Conservation (phyloP, 1,139 yeast species). For the Pichia sp. region DNA sequence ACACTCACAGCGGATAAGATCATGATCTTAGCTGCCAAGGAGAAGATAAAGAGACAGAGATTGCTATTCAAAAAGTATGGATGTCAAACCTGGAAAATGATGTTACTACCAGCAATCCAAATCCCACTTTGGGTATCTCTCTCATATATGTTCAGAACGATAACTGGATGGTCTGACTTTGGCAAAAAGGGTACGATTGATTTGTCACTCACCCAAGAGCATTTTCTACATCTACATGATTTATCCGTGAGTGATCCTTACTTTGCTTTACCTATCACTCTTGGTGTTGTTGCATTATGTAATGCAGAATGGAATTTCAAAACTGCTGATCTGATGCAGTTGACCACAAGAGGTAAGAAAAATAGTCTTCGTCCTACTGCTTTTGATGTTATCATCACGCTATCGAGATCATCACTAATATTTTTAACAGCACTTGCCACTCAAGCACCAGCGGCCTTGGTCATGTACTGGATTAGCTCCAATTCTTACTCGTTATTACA, state of each 20-base stretch:
- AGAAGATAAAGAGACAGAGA: constrained; percentile 68
- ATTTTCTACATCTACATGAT: constrained; percentile 50
- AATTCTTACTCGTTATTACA: constrained; percentile 70
- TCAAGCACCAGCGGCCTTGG: constrained; percentile 79
- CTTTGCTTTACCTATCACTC: constrained; percentile 57
- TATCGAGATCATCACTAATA: constrained; percentile 68
- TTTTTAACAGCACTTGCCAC: constrained; percentile 78
- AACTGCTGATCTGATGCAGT: constrained; percentile 45
- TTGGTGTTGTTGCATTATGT: constrained; percentile 64
- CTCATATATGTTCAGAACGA: constrained; percentile 66
- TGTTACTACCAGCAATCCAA: constrained; percentile 66
- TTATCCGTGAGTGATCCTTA: constrained; percentile 56
- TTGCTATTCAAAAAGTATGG: constrained; percentile 53
- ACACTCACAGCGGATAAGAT: constrained; percentile 73
- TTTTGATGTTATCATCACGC: constrained; percentile 52
- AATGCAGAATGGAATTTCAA: constrained; percentile 75
- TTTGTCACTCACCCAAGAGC: constrained; percentile 46
- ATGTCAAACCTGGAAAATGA: constrained; percentile 78
- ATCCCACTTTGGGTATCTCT: constrained; percentile 83
- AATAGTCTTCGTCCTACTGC: constrained; percentile 44
- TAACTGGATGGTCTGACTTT: constrained; percentile 64
- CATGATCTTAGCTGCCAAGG: constrained; percentile 64
- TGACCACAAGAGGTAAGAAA: constrained; percentile 28
- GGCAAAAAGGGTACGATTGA: constrained; percentile 42
- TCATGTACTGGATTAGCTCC: constrained; percentile 82